Percentiles rank a stretch among this genome's conserved stretches.
Evolutionary conservation across 306 rosid genomes (phyloP).

Genomic region (Medicago ruthenica): DNA sequence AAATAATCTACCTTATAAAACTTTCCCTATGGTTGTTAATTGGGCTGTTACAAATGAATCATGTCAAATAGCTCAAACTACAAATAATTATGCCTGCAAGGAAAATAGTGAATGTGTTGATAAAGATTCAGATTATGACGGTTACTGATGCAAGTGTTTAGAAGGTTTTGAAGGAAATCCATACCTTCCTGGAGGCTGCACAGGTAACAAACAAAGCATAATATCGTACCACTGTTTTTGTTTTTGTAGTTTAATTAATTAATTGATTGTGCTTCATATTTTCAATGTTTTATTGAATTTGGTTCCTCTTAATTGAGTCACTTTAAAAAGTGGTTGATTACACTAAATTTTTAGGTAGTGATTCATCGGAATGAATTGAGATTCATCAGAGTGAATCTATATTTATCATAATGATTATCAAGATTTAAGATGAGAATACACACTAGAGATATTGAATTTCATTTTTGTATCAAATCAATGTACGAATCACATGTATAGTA

Average conservation of each 20-base stretch:
- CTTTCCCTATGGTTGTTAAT: not conserved
- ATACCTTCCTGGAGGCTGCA: conserved; percentile 8
- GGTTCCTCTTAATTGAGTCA: no score
- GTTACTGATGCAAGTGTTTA: not conserved
- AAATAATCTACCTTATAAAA: not conserved
- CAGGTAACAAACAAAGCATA: not conserved
- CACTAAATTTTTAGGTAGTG: not conserved
- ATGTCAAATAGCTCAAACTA: not conserved
- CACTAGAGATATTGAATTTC: no score
- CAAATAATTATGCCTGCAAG: not conserved
- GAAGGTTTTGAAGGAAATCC: conserved; percentile 1
- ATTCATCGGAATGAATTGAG: not conserved
- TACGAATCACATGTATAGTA: no score
- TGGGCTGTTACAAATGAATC: not conserved
- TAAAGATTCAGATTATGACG: not conserved
- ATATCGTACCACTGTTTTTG: not conserved
- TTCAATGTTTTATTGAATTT: no score
- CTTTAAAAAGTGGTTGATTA: no score
- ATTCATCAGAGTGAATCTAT: no score
- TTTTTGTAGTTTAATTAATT: not conserved
- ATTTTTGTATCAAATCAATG: no score
- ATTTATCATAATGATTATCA: no score
- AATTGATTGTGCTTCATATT: not conserved
- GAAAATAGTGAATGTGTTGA: conserved; percentile 5
- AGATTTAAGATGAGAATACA: no score